Base-by-base conservation (phyloP, 129 eudicot species). In the Apium graveolens region DNA sequence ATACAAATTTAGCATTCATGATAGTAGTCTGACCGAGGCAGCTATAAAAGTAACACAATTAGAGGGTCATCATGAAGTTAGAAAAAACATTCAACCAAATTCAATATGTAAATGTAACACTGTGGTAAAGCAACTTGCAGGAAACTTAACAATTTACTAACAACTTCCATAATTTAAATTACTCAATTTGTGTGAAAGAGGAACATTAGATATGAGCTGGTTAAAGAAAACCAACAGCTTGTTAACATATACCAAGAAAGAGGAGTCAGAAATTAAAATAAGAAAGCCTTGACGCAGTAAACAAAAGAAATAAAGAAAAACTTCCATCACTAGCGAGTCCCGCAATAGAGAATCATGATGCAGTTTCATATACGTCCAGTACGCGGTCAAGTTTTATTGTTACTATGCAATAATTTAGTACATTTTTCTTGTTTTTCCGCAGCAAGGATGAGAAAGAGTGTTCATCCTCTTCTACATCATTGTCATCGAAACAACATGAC, bases 401-500 rank as follows among this genome's bases (percentile, higher is more conserved):
- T 44, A 89, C 57, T 79, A 81, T 89, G 86, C 92, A 78, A 32
- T 92, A 86, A 76, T 81, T 85, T 89, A 65, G 97, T 43, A 44
- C 80, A 27, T 80, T 87, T 70, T 89, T 88, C 83, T 89, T 89
- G 78, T 51, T 49, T 21, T 69, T 79, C 44, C 86, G 62, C 74
- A 26, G 48, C 3, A 81, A 83, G 78, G 85, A 80, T 21, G 85
- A 80, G 32, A 83, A 83, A 81, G 73, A 74, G 79, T 53, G 74
- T 73, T 43, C 77, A 41, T 32, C 83, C 77, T 77, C 83, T 80
- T n/a, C 85, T 46, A 75, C 55, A 21, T 77, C 72, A 1, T 51
- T 41, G 26, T 70, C 87, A 34, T 34, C 81, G 29, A 78, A 69
- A 53, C 69, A 41, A 60, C 39, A 32, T 14, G 76, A 35, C n/a